Base-by-base conservation (phyloP, 768 basidiomycete genomes). In the Suillus paluster region DNA sequence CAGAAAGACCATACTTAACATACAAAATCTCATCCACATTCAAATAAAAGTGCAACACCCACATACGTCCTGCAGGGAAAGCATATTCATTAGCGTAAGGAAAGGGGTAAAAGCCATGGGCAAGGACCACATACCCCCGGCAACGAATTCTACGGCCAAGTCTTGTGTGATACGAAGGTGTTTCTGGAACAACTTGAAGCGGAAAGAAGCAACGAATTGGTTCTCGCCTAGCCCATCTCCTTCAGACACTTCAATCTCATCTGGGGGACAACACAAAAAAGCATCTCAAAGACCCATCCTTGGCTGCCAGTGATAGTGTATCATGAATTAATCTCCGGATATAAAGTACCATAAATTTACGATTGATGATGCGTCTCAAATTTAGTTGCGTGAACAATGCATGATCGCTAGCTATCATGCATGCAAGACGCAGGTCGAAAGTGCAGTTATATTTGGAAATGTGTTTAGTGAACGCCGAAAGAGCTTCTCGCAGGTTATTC, bases 41-140 rank as follows among this genome's bases (percentile, higher is more conserved):
- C 5, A 19, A 9, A 10, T 44, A 44, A 44, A 44, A n/a, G n/a
- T n/a, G 8, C 42, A 44, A 21, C 19, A 19, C 7, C 42, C 42
- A 44, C n/a, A 44, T n/a, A 21, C 42, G 42, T 21, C 42, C n/a
- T 44, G 42, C n/a, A 44, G 19, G n/a, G 10, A 34, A 34, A 10
- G 8, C 7, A 34, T 34, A 8, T 5, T 3, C 6, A n/a, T 44
- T 4, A 44, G n/a, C 7, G 42, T 10, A n/a, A 21, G 42, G n/a
- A 44, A n/a, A 9, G 10, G n/a, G n/a, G n/a, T n/a, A n/a, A n/a
- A n/a, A n/a, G n/a, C n/a, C n/a, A n/a, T n/a, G n/a, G 8, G 4
- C n/a, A 21, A n/a, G n/a, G 42, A 21, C 2, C 8, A n/a, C 42
- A 44, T 39, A 21, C 81, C 79, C 64, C 74, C 68, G 4, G 10